Evolutionary conservation across 73 alveolate genomes (phyloP).

Genomic region (Paramecium sonneborni): DNA sequence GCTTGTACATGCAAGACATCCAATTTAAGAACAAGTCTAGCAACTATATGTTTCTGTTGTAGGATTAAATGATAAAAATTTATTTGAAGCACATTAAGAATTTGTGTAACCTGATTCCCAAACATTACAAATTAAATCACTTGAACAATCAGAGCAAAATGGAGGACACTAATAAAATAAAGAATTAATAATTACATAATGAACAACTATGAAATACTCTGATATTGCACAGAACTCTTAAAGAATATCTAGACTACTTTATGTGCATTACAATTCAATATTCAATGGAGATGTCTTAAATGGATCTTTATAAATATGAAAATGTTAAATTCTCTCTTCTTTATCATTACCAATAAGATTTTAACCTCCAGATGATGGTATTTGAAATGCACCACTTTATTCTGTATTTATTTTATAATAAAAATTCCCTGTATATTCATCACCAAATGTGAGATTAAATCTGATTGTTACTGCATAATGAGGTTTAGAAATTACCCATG

Average conservation of each 20-base stretch:
- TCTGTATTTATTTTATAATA: too few relatives aligned
- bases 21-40: background rate
- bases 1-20: background rate
- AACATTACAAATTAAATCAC: background rate
- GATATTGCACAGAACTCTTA: background rate
- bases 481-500: background rate
- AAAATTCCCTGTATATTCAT: background rate
- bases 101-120: background rate
- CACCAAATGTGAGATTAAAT: background rate
- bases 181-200: background rate
- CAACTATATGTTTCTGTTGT: background rate
- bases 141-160: background rate
- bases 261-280: background rate
- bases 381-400: background rate
- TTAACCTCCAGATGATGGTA: background rate
- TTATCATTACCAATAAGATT: background rate
- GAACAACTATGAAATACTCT: background rate
- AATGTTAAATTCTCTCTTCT: background rate
- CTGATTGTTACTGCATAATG: background rate
- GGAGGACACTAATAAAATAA: background rate
- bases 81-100: background rate
- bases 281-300: background rate
- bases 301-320: background rate
- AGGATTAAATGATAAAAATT: background rate
- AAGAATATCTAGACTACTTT: background rate